Evolutionary conservation across 106 monocot species (phyloP).

Genomic region (Platanthera guangdongensis): DNA sequence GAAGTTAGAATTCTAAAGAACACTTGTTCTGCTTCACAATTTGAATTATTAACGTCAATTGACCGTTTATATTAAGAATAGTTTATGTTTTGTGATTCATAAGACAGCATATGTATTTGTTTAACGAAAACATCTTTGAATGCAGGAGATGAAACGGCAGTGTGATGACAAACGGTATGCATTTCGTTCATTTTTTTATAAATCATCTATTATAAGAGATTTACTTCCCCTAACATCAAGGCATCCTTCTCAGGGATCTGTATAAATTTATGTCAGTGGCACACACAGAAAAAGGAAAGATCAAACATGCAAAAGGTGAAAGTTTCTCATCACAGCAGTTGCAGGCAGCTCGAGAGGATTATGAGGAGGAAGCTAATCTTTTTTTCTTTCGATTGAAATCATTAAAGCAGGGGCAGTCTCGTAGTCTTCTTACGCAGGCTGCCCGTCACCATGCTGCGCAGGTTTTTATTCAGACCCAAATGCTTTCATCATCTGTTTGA

Average conservation of each 20-base stretch:
- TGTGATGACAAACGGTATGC: slow-evolving; percentile 78
- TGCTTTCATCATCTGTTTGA: slow-evolving; percentile 6
- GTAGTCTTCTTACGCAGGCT: slow-evolving; percentile 88
- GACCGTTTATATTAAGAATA: not conserved
- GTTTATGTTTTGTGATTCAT: not conserved
- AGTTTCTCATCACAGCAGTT: slow-evolving; percentile 47
- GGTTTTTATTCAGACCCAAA: slow-evolving; percentile 27
- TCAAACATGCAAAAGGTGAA: slow-evolving; percentile 52
- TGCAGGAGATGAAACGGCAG: slow-evolving; percentile 81
- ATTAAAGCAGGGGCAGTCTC: slow-evolving; percentile 86
- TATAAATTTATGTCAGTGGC: slow-evolving; percentile 58
- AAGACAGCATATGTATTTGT: not conserved
- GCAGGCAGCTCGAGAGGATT: slow-evolving; percentile 74
- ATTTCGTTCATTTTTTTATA: not conserved
- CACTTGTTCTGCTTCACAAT: not conserved
- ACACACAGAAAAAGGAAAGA: slow-evolving; percentile 57
- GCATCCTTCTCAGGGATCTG: slow-evolving; percentile 37
- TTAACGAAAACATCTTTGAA: not conserved
- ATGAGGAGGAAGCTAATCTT: slow-evolving; percentile 72
- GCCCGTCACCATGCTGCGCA: slow-evolving; percentile 92
- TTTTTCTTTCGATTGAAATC: slow-evolving; percentile 94
- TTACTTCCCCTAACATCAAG: slow-evolving; percentile 11
- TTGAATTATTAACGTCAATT: not conserved
- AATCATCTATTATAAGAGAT: not conserved
- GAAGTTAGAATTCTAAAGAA: not conserved